phyloP scores from a whole-genome alignment of 2,329 filamentous ascomycete species.

The Zymoseptoria brevis region DNA sequence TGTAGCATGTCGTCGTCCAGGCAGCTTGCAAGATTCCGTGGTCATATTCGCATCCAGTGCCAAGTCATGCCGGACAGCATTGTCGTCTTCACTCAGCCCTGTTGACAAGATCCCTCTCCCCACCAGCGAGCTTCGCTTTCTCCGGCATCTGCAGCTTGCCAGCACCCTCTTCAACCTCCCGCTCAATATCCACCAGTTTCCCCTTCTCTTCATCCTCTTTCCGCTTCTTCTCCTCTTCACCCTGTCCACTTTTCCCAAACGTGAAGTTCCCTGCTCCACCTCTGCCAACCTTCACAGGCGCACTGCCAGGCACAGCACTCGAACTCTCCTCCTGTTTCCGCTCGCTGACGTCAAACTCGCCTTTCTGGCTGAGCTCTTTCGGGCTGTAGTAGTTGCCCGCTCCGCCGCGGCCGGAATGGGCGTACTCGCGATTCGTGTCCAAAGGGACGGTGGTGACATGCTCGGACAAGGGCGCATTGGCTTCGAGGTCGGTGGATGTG shows the following conservation, averaged over 20 bases:
- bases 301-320: neutral
- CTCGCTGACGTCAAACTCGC: conserved; percentile 27
- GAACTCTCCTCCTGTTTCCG: neutral
- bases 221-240: conserved; percentile 23
- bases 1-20: too few relatives aligned
- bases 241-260: conserved; percentile 27
- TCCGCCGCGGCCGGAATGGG: conserved; percentile 39
- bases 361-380: conserved; percentile 31
- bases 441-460: conserved; percentile 3
- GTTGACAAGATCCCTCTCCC: neutral
- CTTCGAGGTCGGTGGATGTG: conserved; percentile 34
- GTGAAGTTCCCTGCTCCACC: conserved; percentile 43
- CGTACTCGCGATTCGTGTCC: conserved; percentile 31
- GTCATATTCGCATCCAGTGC: too few relatives aligned
- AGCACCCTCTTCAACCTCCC: conserved; percentile 34
- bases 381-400: conserved; percentile 42
- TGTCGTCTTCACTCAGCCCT: neutral
- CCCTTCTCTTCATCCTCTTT: conserved; percentile 23
- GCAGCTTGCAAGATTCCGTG: too few relatives aligned
- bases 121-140: conserved; percentile 32
- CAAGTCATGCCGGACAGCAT: too few relatives aligned
- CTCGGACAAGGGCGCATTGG: conserved; percentile 24
- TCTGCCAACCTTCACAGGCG: conserved; percentile 24
- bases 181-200: conserved; percentile 23
- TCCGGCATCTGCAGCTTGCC: conserved; percentile 33